These are phyloP conservation scores for Rhododendron ovatum DNA, from an alignment of 148 eudicot species.

Conservation along the genomic window DNA sequence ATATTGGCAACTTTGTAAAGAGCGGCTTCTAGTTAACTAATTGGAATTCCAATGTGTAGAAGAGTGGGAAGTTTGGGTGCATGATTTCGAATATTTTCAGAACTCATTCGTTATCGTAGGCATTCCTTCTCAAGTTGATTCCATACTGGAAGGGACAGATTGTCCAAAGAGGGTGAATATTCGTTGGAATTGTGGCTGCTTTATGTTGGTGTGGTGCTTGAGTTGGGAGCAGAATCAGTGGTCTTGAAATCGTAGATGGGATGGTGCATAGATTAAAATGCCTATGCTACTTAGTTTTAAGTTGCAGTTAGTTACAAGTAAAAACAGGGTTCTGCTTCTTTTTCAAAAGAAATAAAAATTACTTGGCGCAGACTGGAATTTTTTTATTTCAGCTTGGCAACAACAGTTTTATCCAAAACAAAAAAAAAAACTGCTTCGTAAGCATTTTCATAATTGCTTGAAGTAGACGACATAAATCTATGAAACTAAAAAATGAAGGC, in stretches of 20 bases:
- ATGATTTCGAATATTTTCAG: neutral
- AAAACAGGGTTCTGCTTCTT: neutral
- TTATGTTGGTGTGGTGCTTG: neutral
- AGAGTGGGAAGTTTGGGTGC: neutral
- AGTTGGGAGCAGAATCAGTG: neutral
- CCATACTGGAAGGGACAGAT: neutral
- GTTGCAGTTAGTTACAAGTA: neutral
- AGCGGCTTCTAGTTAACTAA: neutral
- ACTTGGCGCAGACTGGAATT: neutral
- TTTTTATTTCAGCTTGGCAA: neutral
- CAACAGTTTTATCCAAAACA: neutral
- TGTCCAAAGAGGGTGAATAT: neutral
- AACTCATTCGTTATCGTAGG: neutral
- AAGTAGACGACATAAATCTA: neutral
- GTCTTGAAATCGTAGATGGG: neutral
- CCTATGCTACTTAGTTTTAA: neutral
- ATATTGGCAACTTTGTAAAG: neutral
- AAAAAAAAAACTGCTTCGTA: neutral
- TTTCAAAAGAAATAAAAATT: neutral
- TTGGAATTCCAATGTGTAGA: neutral
- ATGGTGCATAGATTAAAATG: neutral
- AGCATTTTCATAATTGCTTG: neutral
- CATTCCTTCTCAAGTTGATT: neutral
- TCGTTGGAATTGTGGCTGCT: neutral
- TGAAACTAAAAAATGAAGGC: neutral